phyloP scores from a whole-genome alignment of 768 basidiomycete genomes.

The Chalciporus sphaerocephalus region DNA sequence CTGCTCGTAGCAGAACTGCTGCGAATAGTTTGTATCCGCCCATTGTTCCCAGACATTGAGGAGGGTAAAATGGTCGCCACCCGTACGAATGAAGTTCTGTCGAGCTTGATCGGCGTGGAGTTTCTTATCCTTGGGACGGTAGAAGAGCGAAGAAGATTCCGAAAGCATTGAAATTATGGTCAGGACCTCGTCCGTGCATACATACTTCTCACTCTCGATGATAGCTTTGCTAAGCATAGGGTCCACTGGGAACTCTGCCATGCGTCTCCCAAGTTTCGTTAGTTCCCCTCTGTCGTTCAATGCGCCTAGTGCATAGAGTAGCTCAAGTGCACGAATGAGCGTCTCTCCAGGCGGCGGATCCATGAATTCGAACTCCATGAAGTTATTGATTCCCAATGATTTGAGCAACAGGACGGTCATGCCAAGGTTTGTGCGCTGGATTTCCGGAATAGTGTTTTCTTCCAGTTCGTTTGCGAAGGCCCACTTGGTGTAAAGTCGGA shows the following conservation, averaged over 20 bases:
- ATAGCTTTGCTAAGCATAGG: conserved; percentile 97
- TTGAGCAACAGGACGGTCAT: conserved; percentile 95
- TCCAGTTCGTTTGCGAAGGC: conserved; percentile 94
- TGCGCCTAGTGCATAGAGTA: conserved; percentile 93
- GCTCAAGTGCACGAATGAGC: conserved; percentile 88
- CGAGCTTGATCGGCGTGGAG: conserved; percentile 96
- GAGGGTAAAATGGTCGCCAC: conserved; percentile 96
- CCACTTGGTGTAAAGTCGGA: conserved; percentile 99
- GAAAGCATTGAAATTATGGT: conserved; percentile 98
- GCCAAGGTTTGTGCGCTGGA: conserved; percentile 96
- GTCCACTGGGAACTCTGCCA: conserved; percentile 99
- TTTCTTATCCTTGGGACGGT: conserved; percentile 97
- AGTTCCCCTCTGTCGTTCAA: conserved; percentile 94
- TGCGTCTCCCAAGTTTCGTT: conserved; percentile 93
- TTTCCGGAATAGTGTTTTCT: conserved; percentile 96
- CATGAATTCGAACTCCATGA: conserved; percentile 97
- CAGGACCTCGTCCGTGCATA: conserved; percentile 94
- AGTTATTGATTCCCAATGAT: conserved; percentile 95
- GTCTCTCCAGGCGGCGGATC: conserved; percentile 98
- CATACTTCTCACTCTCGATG: conserved; percentile 90
- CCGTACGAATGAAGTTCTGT: conserved; percentile 92
- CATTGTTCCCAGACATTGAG: conserved; percentile 99
- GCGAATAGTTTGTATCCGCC: conserved; percentile 96
- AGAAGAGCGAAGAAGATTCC: conserved; percentile 92
- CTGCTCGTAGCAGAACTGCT: conserved; percentile 95